These are phyloP conservation scores for Dendrostoma leiphaemia DNA, from an alignment of 2,329 filamentous ascomycete species.

Conservation along the genomic window DNA sequence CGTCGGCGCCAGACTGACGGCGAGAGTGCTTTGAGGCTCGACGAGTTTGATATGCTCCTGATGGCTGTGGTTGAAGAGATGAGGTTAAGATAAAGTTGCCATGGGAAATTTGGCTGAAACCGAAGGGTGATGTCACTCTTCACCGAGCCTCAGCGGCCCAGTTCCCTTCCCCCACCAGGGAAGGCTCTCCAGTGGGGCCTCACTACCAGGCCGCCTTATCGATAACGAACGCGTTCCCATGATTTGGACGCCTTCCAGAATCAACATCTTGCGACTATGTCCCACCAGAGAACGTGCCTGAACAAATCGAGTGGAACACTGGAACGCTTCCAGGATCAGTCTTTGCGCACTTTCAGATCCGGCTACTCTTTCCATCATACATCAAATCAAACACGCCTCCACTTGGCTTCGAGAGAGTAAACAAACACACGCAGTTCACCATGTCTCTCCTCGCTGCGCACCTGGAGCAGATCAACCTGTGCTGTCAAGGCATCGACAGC, in stretches of 20 bases:
- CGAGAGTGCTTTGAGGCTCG: no score
- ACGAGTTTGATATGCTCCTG: no score
- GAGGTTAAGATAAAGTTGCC: conserved; percentile 7
- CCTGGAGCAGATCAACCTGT: conserved; percentile 73
- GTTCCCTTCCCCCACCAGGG: not conserved
- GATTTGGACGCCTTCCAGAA: not conserved
- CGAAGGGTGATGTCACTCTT: not conserved
- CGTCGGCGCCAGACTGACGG: no score
- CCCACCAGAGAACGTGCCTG: no score
- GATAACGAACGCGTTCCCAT: not conserved
- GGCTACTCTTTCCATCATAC: not conserved
- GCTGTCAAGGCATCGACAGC: conserved; percentile 72
- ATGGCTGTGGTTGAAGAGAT: not conserved
- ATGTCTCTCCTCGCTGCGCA: conserved; percentile 72
- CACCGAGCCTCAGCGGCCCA: not conserved
- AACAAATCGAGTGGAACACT: no score
- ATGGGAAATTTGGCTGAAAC: not conserved
- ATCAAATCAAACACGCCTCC: not conserved
- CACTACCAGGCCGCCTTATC: not conserved
- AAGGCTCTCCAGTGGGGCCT: not conserved
- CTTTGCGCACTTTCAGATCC: no score
- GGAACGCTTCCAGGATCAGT: no score
- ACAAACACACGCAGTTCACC: conserved; percentile 22
- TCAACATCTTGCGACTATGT: not conserved
- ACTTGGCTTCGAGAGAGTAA: not conserved